These are phyloP conservation scores for Monosporascus sp. DNA, from an alignment of 2,329 filamentous ascomycete genomes.

Conservation along the genomic window DNA sequence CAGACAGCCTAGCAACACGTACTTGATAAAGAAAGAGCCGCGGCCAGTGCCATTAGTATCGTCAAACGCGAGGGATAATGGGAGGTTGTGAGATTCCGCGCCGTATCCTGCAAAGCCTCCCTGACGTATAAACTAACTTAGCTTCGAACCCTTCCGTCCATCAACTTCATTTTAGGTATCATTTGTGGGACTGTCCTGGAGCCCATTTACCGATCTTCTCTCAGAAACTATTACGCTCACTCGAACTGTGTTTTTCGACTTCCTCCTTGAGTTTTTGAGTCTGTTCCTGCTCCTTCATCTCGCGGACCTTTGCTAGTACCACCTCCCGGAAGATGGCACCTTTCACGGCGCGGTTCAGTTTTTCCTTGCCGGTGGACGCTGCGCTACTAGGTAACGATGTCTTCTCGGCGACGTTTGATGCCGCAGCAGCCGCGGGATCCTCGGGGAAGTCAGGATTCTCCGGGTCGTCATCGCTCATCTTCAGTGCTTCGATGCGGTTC, in stretches of 20 bases:
- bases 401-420: slow-evolving; percentile 31
- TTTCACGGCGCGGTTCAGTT: slow-evolving; percentile 46
- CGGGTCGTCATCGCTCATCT: slow-evolving; percentile 80
- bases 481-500: slow-evolving; percentile 92
- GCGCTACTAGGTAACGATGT: slow-evolving; percentile 14
- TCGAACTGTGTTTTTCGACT: slow-evolving; percentile 33
- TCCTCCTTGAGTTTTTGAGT: slow-evolving; percentile 61
- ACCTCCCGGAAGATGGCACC: slow-evolving; percentile 88
- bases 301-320: slow-evolving; percentile 85
- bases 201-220: too few relatives aligned
- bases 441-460: slow-evolving; percentile 70
- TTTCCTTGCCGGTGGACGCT: slow-evolving; percentile 32
- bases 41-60: too few relatives aligned
- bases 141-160: not conserved
- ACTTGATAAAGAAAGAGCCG: too few relatives aligned
- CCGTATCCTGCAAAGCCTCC: not conserved
- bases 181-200: not conserved
- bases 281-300: slow-evolving; percentile 84
- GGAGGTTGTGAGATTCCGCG: too few relatives aligned
- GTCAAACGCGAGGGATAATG: not conserved
- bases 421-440: slow-evolving; percentile 54
- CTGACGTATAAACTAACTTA: not conserved
- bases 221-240: slow-evolving; percentile 10
- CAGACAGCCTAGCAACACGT: too few relatives aligned
- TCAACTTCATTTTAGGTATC: not conserved